Conservation (phyloP, 225 moss, liverwort and hornwort genomes). For the Bryum argenteum region DNA sequence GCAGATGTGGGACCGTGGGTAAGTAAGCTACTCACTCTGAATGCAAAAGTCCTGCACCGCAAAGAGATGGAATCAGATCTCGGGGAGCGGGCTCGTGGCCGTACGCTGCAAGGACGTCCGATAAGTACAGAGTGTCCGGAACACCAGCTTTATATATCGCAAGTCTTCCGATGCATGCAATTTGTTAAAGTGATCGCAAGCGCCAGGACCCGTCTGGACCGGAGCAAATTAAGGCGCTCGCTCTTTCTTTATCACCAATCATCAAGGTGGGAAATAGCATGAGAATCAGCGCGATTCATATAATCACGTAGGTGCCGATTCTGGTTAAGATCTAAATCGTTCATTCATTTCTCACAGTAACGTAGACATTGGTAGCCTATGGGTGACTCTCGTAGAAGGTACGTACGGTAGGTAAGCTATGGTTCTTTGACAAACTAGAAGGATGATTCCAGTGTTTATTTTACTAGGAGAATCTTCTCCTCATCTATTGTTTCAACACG, state of each 20-base stretch:
- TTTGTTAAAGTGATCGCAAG: background rate
- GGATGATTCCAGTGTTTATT: too few species aligned
- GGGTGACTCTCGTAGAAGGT: too few species aligned
- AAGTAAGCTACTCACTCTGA: background rate
- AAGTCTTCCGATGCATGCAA: background rate
- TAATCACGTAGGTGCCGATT: background rate
- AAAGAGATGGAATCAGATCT: background rate
- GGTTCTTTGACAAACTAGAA: too few species aligned
- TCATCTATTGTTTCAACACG: too few species aligned
- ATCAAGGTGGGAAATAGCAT: slow-evolving; percentile 5
- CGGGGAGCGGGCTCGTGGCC: background rate
- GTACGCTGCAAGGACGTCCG: slow-evolving; percentile 20
- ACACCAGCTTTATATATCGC: background rate
- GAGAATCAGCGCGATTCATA: slow-evolving; percentile 27
- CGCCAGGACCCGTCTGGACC: slow-evolving; percentile 11
- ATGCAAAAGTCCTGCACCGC: background rate
- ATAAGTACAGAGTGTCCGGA: background rate
- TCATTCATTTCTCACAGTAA: too few species aligned
- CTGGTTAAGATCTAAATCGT: background rate
- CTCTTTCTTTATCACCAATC: slow-evolving; percentile 2
- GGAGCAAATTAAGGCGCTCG: slow-evolving; percentile 24
- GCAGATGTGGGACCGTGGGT: background rate
- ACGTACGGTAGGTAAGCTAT: too few species aligned
- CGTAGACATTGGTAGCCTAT: too few species aligned
- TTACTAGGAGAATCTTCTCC: too few species aligned